A percentile compares a stretch with the other conserved stretches of the same genome.
phyloP scores from a whole-genome alignment of 495 filamentous ascomycete genomes.

The Tuber umbilicatum region DNA sequence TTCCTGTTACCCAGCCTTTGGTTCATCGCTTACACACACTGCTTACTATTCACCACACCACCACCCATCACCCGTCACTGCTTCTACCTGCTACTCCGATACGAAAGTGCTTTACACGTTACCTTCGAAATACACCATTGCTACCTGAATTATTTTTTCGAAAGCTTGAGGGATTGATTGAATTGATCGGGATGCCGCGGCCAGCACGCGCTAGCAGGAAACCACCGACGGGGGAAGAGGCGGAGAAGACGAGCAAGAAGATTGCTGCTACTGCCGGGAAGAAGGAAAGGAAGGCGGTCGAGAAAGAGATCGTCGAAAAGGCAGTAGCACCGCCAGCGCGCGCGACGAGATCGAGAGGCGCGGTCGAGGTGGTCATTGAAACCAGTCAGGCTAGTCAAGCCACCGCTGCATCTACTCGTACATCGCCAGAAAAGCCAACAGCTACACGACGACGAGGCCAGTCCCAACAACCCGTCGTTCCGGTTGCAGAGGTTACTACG shows the following conservation, averaged over 20 bases:
- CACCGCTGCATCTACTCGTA: background rate
- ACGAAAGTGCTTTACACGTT: background rate
- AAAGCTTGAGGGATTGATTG: background rate
- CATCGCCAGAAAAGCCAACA: conserved; percentile 10
- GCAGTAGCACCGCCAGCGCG: background rate
- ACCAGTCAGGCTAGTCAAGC: background rate
- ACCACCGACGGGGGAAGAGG: background rate
- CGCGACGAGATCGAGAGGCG: background rate
- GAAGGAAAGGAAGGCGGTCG: background rate
- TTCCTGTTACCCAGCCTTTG: conserved; percentile 10
- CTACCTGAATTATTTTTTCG: background rate
- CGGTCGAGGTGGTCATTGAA: background rate
- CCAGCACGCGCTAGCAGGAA: background rate
- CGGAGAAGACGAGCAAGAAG: background rate
- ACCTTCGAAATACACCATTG: background rate
- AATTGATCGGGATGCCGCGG: background rate
- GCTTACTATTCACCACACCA: conserved; percentile 22
- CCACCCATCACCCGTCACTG: background rate
- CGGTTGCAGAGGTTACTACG: background rate
- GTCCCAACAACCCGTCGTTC: conserved; percentile 15
- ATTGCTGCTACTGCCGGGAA: background rate
- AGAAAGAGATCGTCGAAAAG: background rate
- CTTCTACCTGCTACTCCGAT: background rate
- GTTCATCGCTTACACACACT: conserved; percentile 9
- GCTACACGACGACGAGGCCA: background rate